A percentile compares a stretch with the other conserved stretches of the same genome.
phyloP scores from a whole-genome alignment of 2,329 filamentous ascomycete species.

The Ophioceras dolichostomum region DNA sequence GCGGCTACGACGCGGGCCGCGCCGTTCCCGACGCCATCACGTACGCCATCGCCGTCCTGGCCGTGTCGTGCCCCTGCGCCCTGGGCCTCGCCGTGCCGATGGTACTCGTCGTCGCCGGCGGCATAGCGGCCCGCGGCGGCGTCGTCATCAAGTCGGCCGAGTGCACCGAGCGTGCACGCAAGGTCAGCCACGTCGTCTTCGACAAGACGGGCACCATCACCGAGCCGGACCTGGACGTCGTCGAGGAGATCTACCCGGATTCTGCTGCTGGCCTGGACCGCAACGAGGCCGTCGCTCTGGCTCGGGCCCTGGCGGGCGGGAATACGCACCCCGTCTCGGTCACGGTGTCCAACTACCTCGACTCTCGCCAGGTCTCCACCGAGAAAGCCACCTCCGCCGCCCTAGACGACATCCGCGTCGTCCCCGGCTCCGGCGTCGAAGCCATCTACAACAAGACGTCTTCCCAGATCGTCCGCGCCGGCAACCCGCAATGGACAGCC shows the following conservation, averaged over 20 bases:
- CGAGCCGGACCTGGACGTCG: conserved; percentile 17
- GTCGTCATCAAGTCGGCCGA: conserved; percentile 40
- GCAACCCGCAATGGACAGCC: conserved; percentile 31
- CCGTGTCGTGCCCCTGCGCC: conserved; percentile 47
- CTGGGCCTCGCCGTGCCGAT: conserved; percentile 47
- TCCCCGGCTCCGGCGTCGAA: conserved; percentile 26
- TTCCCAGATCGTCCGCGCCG: conserved; percentile 24
- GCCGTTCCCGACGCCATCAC: conserved; percentile 3
- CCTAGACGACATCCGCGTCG: conserved; percentile 16
- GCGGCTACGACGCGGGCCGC: conserved; percentile 20
- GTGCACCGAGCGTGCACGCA: conserved; percentile 33
- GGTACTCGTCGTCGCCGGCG: conserved; percentile 42
- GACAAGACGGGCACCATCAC: conserved; percentile 50
- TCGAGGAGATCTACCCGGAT: neutral
- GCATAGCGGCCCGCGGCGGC: conserved; percentile 36
- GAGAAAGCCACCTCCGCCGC: neutral
- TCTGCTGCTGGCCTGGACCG: neutral
- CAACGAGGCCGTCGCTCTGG: conserved; percentile 16
- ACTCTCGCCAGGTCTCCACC: conserved; percentile 2
- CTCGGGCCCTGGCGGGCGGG: conserved; percentile 18
- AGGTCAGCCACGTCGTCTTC: conserved; percentile 39
- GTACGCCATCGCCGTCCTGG: conserved; percentile 25
- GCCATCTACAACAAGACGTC: conserved; percentile 17
- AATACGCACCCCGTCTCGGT: conserved; percentile 39
- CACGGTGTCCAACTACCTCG: conserved; percentile 30